These are phyloP conservation scores for Claviceps sp. DNA, from an alignment of 2,329 filamentous ascomycete species.

Conservation along the genomic window DNA sequence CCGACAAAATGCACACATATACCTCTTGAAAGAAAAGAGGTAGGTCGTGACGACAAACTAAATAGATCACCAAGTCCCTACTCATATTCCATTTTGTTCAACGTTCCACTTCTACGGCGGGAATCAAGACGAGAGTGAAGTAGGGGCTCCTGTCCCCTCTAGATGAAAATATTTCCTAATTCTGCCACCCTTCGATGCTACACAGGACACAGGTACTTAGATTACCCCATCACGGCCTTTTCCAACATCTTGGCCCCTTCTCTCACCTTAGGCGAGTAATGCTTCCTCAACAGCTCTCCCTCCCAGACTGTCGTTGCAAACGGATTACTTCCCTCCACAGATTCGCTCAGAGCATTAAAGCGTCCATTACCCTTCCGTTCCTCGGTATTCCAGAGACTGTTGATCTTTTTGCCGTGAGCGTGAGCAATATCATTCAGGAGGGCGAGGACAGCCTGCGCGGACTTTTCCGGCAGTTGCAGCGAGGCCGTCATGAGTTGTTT, in stretches of 20 bases:
- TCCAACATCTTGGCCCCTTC: conserved; percentile 60
- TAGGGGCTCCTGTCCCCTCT: too few species aligned
- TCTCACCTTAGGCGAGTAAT: conserved; percentile 78
- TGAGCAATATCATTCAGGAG: conserved; percentile 67
- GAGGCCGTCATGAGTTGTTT: conserved; percentile 78
- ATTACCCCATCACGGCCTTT: conserved; percentile 40
- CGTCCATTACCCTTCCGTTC: conserved; percentile 84
- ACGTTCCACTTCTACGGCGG: not conserved
- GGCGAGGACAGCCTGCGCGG: conserved; percentile 63
- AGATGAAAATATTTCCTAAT: too few species aligned
- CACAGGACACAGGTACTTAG: not conserved
- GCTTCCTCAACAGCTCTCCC: conserved; percentile 69
- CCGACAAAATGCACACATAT: not conserved
- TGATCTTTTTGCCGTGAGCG: conserved; percentile 70
- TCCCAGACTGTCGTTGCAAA: conserved; percentile 90
- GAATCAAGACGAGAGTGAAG: not conserved
- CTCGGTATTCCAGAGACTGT: conserved; percentile 85
- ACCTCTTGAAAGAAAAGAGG: not conserved
- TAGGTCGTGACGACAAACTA: not conserved
- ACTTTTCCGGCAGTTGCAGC: conserved; percentile 85
- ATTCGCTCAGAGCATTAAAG: conserved; percentile 59
- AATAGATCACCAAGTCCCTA: not conserved
- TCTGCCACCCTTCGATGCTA: not conserved
- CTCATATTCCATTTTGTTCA: not conserved
- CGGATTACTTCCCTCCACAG: conserved; percentile 77